Base-by-base conservation (phyloP, 148 eudicot species). In the Camellia sinensis region DNA sequence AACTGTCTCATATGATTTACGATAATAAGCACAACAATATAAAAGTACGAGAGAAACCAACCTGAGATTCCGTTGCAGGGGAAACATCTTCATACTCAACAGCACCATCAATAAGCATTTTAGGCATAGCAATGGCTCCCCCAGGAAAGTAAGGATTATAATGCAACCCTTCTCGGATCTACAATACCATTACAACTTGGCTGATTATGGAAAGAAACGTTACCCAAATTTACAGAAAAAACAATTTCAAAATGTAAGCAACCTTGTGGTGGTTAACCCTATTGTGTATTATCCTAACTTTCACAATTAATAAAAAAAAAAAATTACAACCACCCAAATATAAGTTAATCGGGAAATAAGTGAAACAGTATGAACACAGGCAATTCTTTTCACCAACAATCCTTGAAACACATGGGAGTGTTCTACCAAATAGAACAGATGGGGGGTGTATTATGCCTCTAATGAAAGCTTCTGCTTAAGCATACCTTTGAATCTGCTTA, bases 71-170 rank as follows among this genome's bases (percentile, higher is more conserved):
- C 37, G 97, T 90, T 18, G 97, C 93, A 74, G 90, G 86, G 63
- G 89, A 84, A 68, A 93, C 94, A 82, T 92, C 97, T 85, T 92
- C 97, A 74, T 92, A 92, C 85, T 92, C 93, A 61, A 92, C 81
- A 84, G 91, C 97, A 79, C 97, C 97, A 76, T 90, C 97, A 22
- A 78, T 90, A 74, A 92, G 97, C 97, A 92, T 92, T 77, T 92
- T 88, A 70, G 97, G 97, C 97, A 92, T 92, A 44, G 93, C 97
- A 80, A 92, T 92, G 22, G 97, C 97, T 79, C 97, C 93, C 40
- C 97, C 97, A 54, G 97, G 97, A 79, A 92, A 92, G 86, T 92
- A 92, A 57, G 97, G 97, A 86, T 92, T 92, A 72, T 92, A 92
- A 84, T 92, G 89, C 66, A 92, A 86, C 21, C 97, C 97, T 61